These are phyloP conservation scores for Claviceps humidiphila DNA, from an alignment of 2,329 filamentous ascomycete genomes.

Conservation along the genomic window DNA sequence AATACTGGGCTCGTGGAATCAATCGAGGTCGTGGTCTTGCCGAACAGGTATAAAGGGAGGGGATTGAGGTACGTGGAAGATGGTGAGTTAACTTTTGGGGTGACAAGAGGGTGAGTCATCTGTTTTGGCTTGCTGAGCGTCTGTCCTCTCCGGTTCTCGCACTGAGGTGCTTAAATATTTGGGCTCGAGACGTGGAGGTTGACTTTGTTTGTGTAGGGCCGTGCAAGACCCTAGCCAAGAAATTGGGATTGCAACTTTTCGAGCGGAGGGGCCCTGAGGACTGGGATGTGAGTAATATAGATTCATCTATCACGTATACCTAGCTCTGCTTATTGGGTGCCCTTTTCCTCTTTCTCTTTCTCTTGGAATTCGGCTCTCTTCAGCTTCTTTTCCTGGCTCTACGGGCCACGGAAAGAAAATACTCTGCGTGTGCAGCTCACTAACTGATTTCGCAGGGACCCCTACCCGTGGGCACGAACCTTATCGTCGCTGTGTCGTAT, in stretches of 20 bases:
- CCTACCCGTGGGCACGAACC: constrained; percentile 49
- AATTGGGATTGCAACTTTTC: constrained; percentile 55
- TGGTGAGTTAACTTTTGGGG: too few species aligned
- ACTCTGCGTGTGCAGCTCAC: neutral
- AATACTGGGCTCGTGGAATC: constrained; percentile 49
- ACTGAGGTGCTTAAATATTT: too few species aligned
- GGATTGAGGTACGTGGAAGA: constrained; percentile 36
- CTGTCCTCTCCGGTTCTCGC: too few species aligned
- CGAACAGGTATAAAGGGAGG: constrained; percentile 65
- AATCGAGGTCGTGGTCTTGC: constrained; percentile 75
- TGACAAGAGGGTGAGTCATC: constrained; percentile 33
- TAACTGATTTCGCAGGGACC: constrained; percentile 18
- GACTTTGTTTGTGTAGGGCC: constrained; percentile 41
- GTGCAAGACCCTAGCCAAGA: constrained; percentile 50
- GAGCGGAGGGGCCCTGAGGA: constrained; percentile 68
- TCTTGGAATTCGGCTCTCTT: neutral
- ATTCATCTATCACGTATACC: neutral
- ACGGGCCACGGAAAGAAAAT: neutral
- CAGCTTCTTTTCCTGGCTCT: neutral
- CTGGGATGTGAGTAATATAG: constrained; percentile 51
- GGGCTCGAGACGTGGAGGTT: neutral
- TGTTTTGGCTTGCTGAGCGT: neutral
- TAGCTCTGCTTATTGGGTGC: neutral
- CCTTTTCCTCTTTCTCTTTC: neutral
- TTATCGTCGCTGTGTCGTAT: constrained; percentile 89